Conservation (phyloP, 257 asterid species). For the Fraxinus anomala region DNA sequence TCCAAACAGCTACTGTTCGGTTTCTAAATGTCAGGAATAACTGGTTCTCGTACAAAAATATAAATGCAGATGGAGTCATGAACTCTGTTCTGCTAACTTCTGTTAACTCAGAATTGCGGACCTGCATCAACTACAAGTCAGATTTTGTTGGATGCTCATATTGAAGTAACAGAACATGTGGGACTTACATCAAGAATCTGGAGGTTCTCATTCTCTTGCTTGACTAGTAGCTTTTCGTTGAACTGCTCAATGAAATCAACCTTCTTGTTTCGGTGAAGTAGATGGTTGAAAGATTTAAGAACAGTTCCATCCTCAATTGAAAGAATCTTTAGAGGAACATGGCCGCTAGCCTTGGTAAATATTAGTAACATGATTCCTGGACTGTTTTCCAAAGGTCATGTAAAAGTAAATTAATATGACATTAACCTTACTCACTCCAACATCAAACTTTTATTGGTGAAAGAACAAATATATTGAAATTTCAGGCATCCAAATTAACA, state of each 20-base stretch:
- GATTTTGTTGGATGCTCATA: constrained; percentile 16
- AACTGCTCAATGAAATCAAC: constrained; percentile 97
- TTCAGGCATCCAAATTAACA: not conserved
- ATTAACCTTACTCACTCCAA: not conserved
- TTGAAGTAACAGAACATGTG: not conserved
- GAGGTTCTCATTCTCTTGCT: constrained; percentile 96
- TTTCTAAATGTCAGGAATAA: constrained; percentile 89
- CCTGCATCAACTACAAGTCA: constrained; percentile 51
- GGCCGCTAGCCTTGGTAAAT: constrained; percentile 64
- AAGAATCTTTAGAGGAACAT: constrained; percentile 86
- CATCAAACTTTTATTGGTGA: not conserved
- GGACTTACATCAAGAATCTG: constrained; percentile 91
- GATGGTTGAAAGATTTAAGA: constrained; percentile 85
- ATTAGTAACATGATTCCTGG: constrained; percentile 96
- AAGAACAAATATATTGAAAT: no score
- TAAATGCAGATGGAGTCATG: constrained; percentile 99
- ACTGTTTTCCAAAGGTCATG: constrained; percentile 43
- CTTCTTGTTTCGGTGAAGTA: constrained; percentile 88
- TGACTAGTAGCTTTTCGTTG: constrained; percentile 96
- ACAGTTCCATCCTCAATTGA: constrained; percentile 98
- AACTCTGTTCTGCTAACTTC: constrained; percentile 95
- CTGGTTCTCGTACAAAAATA: constrained; percentile 93
- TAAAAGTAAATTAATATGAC: not conserved
- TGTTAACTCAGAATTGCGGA: constrained; percentile 79
- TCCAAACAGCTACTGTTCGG: constrained; percentile 97